Conservation (phyloP, 805 yeast species). For the Cyberlindnera meyerae region DNA sequence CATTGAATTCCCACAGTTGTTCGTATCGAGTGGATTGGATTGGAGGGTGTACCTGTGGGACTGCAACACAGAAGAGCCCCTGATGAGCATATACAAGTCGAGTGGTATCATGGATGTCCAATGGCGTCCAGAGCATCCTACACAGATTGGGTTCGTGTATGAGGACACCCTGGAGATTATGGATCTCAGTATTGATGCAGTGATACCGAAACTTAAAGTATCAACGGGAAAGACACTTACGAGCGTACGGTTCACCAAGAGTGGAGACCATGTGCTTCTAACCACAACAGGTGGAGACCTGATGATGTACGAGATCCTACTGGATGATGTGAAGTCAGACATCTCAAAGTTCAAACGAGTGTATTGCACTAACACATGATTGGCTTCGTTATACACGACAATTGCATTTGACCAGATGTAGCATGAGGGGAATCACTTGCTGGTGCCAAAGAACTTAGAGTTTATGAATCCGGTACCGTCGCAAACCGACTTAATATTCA, state of each 20-base stretch:
- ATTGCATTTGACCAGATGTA: no score
- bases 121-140: constrained; percentile 25
- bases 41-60: constrained; percentile 30
- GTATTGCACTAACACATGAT: constrained; percentile 4
- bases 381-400: no score
- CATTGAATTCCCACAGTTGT: constrained; percentile 18
- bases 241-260: constrained; percentile 14
- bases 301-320: constrained; percentile 14
- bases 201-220: constrained; percentile 21
- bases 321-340: constrained; percentile 15
- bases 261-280: constrained; percentile 15
- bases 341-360: constrained; percentile 18
- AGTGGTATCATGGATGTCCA: constrained; percentile 24
- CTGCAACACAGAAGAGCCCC: constrained; percentile 15
- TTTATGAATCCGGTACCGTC: no score
- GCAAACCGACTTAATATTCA: no score
- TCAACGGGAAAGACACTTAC: constrained; percentile 10
- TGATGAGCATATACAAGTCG: constrained; percentile 22
- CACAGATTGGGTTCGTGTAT: constrained; percentile 29
- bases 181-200: constrained; percentile 27
- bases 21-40: constrained; percentile 28
- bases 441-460: no score
- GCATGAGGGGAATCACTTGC: no score
- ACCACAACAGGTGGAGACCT: constrained; percentile 16
- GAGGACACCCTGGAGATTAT: constrained; percentile 28